Evolutionary conservation across 2,329 filamentous ascomycete genomes (phyloP).

Genomic region (Chaetomium sp.): DNA sequence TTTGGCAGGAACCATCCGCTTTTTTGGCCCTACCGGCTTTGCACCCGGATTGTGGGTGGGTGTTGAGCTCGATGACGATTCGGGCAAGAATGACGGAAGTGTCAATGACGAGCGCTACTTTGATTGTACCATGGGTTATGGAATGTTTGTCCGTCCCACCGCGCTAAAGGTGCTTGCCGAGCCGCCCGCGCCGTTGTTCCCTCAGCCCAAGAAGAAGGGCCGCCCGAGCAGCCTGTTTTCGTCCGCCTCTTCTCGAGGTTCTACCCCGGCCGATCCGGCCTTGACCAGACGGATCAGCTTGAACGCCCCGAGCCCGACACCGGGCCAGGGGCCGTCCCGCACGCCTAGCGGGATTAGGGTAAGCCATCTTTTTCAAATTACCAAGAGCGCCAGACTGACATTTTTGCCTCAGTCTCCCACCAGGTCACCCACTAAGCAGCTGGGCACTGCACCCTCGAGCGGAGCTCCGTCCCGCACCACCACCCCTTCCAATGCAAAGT

Average conservation of each 20-base stretch:
- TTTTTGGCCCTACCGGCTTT: slow-evolving; percentile 78
- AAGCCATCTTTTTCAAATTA: slow-evolving; percentile 36
- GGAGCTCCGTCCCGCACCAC: slow-evolving; percentile 63
- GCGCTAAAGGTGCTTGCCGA: slow-evolving; percentile 50
- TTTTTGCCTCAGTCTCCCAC: slow-evolving; percentile 64
- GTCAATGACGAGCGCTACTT: slow-evolving; percentile 90
- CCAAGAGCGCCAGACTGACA: not conserved
- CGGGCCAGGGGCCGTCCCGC: slow-evolving; percentile 59
- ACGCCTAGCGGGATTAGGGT: slow-evolving; percentile 61
- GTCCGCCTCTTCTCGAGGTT: slow-evolving; percentile 42
- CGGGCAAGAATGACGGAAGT: slow-evolving; percentile 91
- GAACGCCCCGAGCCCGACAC: slow-evolving; percentile 73
- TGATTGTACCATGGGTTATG: slow-evolving; percentile 72
- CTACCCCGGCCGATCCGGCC: slow-evolving; percentile 54
- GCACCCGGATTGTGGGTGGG: slow-evolving; percentile 85
- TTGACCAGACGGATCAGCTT: slow-evolving; percentile 66
- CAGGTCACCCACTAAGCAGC: slow-evolving; percentile 78
- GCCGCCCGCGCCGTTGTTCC: not conserved
- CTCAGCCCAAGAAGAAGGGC: slow-evolving; percentile 37
- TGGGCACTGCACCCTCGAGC: slow-evolving; percentile 58
- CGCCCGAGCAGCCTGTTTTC: slow-evolving; percentile 55
- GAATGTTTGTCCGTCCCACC: slow-evolving; percentile 82
- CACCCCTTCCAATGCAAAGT: slow-evolving; percentile 61
- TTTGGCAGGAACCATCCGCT: slow-evolving; percentile 65
- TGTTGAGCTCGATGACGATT: slow-evolving; percentile 78